Conservation (phyloP, 1,139 yeast species). For the Arxiozyma slooffiae region DNA sequence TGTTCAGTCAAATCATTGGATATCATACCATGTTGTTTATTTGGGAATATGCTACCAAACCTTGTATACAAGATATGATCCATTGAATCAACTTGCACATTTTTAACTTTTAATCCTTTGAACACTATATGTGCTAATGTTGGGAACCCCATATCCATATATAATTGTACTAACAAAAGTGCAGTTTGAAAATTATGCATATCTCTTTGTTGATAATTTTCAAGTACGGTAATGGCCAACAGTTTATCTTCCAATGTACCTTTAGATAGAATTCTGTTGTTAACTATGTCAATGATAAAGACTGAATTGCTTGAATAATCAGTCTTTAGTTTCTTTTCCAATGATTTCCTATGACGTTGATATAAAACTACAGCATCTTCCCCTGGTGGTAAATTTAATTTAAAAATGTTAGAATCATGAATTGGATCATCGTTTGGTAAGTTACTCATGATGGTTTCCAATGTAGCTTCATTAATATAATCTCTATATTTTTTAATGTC, state of each 20-base stretch:
- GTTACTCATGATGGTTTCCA: conserved; percentile 6
- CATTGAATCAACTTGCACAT: conserved; percentile 71
- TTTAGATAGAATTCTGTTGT: conserved; percentile 6
- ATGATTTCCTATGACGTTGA: conserved; percentile 13
- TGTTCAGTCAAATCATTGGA: conserved; percentile 10
- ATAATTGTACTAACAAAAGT: conserved; percentile 57
- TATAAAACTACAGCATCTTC: conserved; percentile 10
- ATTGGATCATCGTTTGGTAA: conserved; percentile 12
- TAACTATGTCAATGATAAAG: conserved; percentile 21
- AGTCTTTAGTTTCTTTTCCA: conserved; percentile 20
- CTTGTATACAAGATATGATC: conserved; percentile 48
- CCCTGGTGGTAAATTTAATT: conserved; percentile 7
- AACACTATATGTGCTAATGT: conserved; percentile 40
- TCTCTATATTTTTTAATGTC: conserved; percentile 19
- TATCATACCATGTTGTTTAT: conserved; percentile 21
- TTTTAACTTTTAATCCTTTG: conserved; percentile 56
- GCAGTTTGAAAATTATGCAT: conserved; percentile 25
- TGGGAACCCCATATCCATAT: conserved; percentile 49
- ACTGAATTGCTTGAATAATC: conserved; percentile 24
- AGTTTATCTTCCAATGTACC: conserved; percentile 13
- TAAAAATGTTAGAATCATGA: conserved; percentile 22
- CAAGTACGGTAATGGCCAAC: conserved; percentile 20
- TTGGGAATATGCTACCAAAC: conserved; percentile 36
- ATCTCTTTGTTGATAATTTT: conserved; percentile 25
- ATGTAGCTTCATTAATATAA: conserved; percentile 6